Conservation (phyloP, 352 stramenopile genomes). For the Vaucheria bursata region DNA sequence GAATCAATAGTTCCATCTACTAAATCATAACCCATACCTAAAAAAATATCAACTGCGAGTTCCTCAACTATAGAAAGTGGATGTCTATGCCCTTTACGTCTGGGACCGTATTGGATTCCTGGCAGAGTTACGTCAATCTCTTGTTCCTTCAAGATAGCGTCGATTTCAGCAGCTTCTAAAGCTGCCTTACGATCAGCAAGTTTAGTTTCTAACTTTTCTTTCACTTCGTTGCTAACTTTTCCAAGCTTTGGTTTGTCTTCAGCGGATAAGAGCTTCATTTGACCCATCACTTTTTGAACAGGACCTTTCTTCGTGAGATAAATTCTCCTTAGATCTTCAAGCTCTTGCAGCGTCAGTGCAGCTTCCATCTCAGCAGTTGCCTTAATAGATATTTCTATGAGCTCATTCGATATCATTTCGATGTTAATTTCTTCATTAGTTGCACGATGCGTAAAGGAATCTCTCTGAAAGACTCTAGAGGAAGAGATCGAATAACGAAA, state of each 20-base stretch:
- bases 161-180: background rate
- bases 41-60: slow-evolving; percentile 36
- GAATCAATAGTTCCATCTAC: slow-evolving; percentile 30
- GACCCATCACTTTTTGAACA: slow-evolving; percentile 42
- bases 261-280: slow-evolving; percentile 30
- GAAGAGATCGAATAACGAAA: too few relatives aligned
- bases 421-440: too few relatives aligned
- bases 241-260: slow-evolving; percentile 45
- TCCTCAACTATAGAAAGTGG: slow-evolving; percentile 36
- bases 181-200: slow-evolving; percentile 8
- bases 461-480: too few relatives aligned
- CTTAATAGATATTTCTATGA: slow-evolving; percentile 19
- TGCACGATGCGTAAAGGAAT: too few relatives aligned
- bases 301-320: slow-evolving; percentile 41
- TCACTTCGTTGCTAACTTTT: slow-evolving; percentile 35
- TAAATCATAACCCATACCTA: slow-evolving; percentile 39
- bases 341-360: slow-evolving; percentile 27
- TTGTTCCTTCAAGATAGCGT: slow-evolving; percentile 10
- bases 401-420: slow-evolving; percentile 31
- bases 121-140: slow-evolving; percentile 31
- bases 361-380: slow-evolving; percentile 32
- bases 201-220: slow-evolving; percentile 24
- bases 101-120: background rate
- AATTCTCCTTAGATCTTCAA: slow-evolving; percentile 32
- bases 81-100: slow-evolving; percentile 18